These are phyloP conservation scores for Arthrinium phaeospermum DNA, from an alignment of 2,329 filamentous ascomycete genomes.

Conservation along the genomic window DNA sequence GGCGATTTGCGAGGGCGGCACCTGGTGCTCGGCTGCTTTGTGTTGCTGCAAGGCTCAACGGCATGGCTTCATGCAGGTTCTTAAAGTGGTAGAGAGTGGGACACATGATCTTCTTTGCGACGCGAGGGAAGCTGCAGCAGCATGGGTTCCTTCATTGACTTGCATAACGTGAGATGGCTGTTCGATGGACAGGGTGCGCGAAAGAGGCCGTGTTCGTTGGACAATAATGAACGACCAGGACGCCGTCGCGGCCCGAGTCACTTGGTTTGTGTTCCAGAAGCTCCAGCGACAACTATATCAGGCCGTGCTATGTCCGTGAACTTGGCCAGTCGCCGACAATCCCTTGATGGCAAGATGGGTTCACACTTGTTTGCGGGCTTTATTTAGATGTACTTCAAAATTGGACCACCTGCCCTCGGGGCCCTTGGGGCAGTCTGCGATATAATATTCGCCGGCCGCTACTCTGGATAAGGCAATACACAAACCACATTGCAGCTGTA, in stretches of 20 bases:
- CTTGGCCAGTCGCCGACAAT: neutral
- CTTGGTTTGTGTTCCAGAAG: slow-evolving; percentile 6
- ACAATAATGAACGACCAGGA: neutral
- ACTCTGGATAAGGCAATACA: slow-evolving; percentile 1
- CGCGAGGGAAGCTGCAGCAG: slow-evolving; percentile 15
- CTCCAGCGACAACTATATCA: neutral
- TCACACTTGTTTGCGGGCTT: slow-evolving; percentile 3
- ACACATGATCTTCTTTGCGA: slow-evolving; percentile 12
- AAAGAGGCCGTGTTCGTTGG: neutral
- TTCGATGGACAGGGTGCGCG: slow-evolving; percentile 17
- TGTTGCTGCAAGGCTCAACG: slow-evolving; percentile 9
- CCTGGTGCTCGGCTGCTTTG: neutral
- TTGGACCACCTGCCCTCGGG: neutral
- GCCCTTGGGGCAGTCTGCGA: neutral
- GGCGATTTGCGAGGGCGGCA: slow-evolving; percentile 11
- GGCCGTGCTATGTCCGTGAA: slow-evolving; percentile 10
- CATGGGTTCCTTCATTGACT: slow-evolving; percentile 15
- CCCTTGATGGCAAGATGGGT: neutral
- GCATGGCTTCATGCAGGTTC: slow-evolving; percentile 8
- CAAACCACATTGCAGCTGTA: neutral
- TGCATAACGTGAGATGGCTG: slow-evolving; percentile 17
- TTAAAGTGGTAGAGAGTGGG: slow-evolving; percentile 15
- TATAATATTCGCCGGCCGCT: neutral
- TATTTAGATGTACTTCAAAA: slow-evolving; percentile 1
- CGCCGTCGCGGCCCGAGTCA: neutral